Evolutionary conservation across 129 eudicot species (phyloP).

Genomic region (Arctium lappa): DNA sequence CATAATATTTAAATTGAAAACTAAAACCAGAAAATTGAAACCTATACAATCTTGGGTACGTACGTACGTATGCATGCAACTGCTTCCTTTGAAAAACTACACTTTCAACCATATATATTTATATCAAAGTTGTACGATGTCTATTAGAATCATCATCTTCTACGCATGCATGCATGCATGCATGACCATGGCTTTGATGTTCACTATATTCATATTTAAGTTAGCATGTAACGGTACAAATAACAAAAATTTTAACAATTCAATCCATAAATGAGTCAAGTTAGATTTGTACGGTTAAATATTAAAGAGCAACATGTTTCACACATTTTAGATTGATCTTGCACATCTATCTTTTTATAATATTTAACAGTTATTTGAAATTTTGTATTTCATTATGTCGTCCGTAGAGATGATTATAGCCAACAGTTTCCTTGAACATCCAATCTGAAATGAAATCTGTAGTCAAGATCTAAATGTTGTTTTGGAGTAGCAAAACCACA

Average conservation of each 20-base stretch:
- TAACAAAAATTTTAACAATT: background rate
- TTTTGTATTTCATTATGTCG: background rate
- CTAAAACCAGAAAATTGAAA: background rate
- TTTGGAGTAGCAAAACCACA: conserved; percentile 20
- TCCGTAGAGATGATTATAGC: background rate
- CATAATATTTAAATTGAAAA: too few species aligned
- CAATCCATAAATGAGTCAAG: background rate
- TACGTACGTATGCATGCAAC: conserved; percentile 2
- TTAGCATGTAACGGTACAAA: background rate
- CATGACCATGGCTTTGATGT: background rate
- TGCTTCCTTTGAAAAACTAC: conserved; percentile 7
- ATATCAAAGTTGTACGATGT: background rate
- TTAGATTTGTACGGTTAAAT: background rate
- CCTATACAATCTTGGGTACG: background rate
- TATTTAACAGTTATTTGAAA: background rate
- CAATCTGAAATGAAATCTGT: background rate
- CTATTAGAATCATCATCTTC: conserved; percentile 2
- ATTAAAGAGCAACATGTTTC: background rate
- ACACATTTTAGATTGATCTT: background rate
- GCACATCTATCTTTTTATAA: background rate
- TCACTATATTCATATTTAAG: background rate
- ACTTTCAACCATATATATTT: background rate
- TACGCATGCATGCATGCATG: conserved; percentile 23
- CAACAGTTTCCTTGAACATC: conserved; percentile 7
- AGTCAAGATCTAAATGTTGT: conserved; percentile 14